phyloP scores from a whole-genome alignment of 2,329 filamentous ascomycete species.

The Drechmeria coniospora region DNA sequence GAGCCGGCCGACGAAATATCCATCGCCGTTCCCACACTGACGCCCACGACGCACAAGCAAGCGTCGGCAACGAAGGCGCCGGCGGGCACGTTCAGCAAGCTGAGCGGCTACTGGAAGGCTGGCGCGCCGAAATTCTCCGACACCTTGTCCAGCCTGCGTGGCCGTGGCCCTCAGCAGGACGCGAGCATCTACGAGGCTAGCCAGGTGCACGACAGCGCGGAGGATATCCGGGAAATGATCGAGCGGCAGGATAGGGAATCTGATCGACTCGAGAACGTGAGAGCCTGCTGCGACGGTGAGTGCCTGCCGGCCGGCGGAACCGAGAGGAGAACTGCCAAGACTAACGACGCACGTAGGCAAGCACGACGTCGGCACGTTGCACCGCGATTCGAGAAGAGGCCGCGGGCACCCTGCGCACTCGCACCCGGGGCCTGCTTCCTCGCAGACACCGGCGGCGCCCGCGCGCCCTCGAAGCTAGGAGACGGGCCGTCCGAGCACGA shows the following conservation, averaged over 20 bases:
- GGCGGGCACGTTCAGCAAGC: slow-evolving; percentile 36
- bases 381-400: slow-evolving; percentile 29
- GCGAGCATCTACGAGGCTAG: slow-evolving; percentile 42
- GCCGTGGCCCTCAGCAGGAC: slow-evolving; percentile 30
- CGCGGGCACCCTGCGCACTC: slow-evolving; percentile 23
- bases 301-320: background rate
- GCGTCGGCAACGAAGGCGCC: slow-evolving; percentile 16
- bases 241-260: slow-evolving; percentile 63
- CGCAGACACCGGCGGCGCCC: slow-evolving; percentile 20
- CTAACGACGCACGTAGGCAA: slow-evolving; percentile 36
- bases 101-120: slow-evolving; percentile 45
- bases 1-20: slow-evolving; percentile 37
- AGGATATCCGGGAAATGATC: slow-evolving; percentile 68
- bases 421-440: slow-evolving; percentile 18
- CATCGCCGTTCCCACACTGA: slow-evolving; percentile 40
- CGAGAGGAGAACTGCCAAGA: slow-evolving; percentile 3
- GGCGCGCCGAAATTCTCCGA: slow-evolving; percentile 26
- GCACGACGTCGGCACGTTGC: slow-evolving; percentile 53
- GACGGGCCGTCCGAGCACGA: background rate
- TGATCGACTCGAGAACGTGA: slow-evolving; percentile 80
- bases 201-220: slow-evolving; percentile 59
- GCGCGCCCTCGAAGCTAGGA: slow-evolving; percentile 18
- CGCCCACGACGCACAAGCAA: slow-evolving; percentile 29
- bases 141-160: slow-evolving; percentile 38
- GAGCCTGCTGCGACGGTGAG: slow-evolving; percentile 94